phyloP scores from a whole-genome alignment of 352 stramenopile genomes.

The Globisporangium takayamanum region DNA sequence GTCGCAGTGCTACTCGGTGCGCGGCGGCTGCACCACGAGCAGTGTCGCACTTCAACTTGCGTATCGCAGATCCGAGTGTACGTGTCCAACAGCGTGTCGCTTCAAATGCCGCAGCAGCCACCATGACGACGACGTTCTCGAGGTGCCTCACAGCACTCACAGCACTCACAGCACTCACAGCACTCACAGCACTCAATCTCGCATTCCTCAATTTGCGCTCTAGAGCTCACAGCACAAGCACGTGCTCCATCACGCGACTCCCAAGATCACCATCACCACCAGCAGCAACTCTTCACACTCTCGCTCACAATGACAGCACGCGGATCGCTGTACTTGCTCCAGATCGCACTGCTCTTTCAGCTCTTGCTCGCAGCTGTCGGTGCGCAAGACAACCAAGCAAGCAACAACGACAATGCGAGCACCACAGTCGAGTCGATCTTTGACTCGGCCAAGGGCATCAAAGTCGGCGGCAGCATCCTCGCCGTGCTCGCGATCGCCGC shows the following conservation, averaged over 20 bases:
- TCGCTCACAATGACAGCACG: neutral
- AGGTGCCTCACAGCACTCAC: neutral
- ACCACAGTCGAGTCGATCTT: slow-evolving; percentile 33
- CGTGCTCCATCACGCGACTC: slow-evolving; percentile 7
- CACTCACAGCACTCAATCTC: neutral
- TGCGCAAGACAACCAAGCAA: neutral
- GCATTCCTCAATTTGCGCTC: slow-evolving; percentile 25
- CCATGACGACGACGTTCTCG: neutral
- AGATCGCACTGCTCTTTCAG: slow-evolving; percentile 11
- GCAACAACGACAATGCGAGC: slow-evolving; percentile 15
- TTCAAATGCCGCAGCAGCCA: neutral
- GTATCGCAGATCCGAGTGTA: neutral
- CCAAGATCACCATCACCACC: neutral
- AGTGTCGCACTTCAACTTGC: neutral
- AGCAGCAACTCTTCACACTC: neutral
- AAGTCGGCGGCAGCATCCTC: slow-evolving; percentile 31
- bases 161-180: neutral
- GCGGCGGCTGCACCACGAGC: too few relatives aligned
- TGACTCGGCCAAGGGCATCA: slow-evolving; percentile 29
- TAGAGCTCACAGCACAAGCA: neutral
- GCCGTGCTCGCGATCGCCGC: slow-evolving; percentile 31
- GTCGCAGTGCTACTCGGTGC: too few relatives aligned
- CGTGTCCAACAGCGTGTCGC: neutral
- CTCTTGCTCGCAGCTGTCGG: slow-evolving; percentile 2
- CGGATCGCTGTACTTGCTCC: slow-evolving; percentile 3